Conservation (phyloP, 345 rosid species). For the Salix caprea region DNA sequence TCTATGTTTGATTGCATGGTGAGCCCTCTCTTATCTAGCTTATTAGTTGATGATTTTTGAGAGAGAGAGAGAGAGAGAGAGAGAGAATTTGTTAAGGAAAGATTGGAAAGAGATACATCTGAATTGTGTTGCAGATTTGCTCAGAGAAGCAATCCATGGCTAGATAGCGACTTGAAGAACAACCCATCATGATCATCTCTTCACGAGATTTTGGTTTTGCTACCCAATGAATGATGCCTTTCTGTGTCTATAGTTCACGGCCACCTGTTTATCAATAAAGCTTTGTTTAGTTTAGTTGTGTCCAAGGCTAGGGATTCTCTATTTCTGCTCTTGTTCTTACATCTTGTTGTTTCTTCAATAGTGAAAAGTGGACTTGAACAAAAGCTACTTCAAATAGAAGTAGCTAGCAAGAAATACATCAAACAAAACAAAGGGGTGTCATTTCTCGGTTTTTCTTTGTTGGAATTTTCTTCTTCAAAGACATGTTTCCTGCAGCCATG, state of each 20-base stretch:
- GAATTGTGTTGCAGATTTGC: constrained; percentile 35
- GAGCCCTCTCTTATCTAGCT: constrained; percentile 4
- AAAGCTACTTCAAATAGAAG: not conserved
- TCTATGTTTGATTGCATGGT: constrained; percentile 33
- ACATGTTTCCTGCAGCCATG: constrained; percentile 58
- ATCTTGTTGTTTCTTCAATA: constrained; percentile 24
- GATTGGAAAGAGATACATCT: constrained; percentile 32
- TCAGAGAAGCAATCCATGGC: constrained; percentile 48
- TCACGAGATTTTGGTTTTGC: constrained; percentile 59
- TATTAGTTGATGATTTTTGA: constrained; percentile 3
- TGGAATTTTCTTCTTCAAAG: constrained; percentile 43
- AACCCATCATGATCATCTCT: constrained; percentile 58
- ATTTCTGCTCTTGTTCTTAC: constrained; percentile 3
- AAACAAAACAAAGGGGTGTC: constrained; percentile 14
- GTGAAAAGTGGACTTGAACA: constrained; percentile 19
- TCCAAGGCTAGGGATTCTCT: constrained; percentile 47
- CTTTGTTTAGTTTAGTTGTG: constrained; percentile 39
- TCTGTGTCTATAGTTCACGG: constrained; percentile 50
- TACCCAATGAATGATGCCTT: constrained; percentile 60
- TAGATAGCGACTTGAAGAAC: constrained; percentile 69
- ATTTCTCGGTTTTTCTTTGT: constrained; percentile 30
- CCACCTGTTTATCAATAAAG: constrained; percentile 35
- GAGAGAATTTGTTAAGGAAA: not conserved
- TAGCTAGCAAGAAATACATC: constrained; percentile 7
- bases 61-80: constrained; percentile 23